A percentile compares a stretch with the other conserved stretches of the same genome.
Conservation (phyloP, 75 land plant species). For the Pinus albicaulis region DNA sequence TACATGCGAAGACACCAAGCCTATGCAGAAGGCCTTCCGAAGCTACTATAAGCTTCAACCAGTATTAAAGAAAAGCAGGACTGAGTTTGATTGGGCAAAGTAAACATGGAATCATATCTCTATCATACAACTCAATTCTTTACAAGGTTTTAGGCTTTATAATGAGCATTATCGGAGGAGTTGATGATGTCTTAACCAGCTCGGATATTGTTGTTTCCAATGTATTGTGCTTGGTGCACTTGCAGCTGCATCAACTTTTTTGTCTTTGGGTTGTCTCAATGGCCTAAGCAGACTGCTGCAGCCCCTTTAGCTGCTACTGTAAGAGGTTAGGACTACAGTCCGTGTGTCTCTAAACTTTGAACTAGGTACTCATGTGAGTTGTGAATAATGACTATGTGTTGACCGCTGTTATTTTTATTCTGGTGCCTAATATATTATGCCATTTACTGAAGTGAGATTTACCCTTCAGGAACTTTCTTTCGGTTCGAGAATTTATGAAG, state of each 20-base stretch:
- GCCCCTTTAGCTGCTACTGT: background rate
- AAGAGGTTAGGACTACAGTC: background rate
- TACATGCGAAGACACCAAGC: no score
- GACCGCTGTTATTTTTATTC: background rate
- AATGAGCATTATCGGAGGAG: no score
- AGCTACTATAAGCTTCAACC: no score
- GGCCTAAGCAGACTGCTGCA: background rate
- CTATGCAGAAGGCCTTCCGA: no score
- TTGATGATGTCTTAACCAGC: no score
- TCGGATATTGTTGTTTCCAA: no score
- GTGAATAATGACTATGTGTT: background rate
- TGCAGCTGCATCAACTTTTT: background rate
- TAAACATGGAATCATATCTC: no score
- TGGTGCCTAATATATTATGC: background rate
- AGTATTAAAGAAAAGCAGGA: no score
- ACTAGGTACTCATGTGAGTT: background rate
- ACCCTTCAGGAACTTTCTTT: background rate
- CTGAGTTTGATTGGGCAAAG: no score
- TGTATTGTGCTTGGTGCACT: no score
- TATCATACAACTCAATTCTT: no score
- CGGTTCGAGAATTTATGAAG: background rate
- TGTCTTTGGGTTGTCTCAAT: background rate
- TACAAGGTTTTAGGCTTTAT: no score
- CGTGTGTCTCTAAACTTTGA: background rate
- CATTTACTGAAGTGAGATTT: background rate